Base-by-base conservation (phyloP, 2,329 filamentous ascomycete species). In the Westerdykella ornata region DNA sequence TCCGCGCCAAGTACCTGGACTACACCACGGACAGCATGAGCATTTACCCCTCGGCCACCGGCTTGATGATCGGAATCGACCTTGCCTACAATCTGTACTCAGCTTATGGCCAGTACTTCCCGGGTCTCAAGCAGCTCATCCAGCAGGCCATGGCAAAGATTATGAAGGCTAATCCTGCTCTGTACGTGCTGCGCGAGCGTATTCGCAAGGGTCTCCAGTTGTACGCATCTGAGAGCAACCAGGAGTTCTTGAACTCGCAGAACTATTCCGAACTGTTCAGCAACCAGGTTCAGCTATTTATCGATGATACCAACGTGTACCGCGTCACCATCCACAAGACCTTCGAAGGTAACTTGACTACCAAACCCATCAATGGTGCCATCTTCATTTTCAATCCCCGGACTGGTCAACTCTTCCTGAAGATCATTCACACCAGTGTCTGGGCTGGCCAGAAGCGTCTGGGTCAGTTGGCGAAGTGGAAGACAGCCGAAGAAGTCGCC, bases 351-450 rank as follows among this genome's bases (percentile, higher is more conserved):
- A 98, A 98, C 64, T 74, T 98, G 78, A 98, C 92, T 0, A 98
- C 92, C 1, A 98, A 98, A 70, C 92, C 92, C 3, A 98, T 98
- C 76, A 98, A 98, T 66, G 92, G 92, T 63, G 92, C 94, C 35
- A 97, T 98, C 65, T 98, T 98, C 74, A 98, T 98, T 63, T 97
- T 98, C 79, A 98, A 98, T 65, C 92, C 94, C n/a, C 81, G 90
- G 44, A 98, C 92, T 39, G 92, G 92, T 38, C 92, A 98, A 62
- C 71, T 98, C 30, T 98, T 98, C 80, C 70, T 98, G 62, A 98
- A 98, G 77, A 97, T 98, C 56, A 98, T 98, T 53, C 94, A 98
- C 69, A 98, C 92, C 1, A 96, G 89, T 61, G 94, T 98, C 19
- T 98, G 92, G 92, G 92, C 92, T 38, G 92, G 92, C 41, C 92